Evolutionary conservation across 495 filamentous ascomycete species (phyloP).

Genomic region (Diplogelasinospora grovesii): DNA sequence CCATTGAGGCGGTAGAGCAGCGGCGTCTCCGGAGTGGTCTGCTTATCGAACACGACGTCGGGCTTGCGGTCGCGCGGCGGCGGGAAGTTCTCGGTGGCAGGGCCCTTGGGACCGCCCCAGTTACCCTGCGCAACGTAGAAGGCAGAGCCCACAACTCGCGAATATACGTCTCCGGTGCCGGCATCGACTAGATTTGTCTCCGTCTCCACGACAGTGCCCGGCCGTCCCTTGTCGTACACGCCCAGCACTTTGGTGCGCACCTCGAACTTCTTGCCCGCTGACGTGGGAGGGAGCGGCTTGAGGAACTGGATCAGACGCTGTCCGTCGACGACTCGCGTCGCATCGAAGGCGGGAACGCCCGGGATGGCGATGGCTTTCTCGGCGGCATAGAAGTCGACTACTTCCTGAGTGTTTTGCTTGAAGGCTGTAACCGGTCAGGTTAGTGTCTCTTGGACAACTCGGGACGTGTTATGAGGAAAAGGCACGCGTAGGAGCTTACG

Average conservation of each 20-base stretch:
- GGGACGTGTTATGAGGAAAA: no score
- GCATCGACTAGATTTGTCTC: conserved; percentile 71
- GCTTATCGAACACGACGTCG: conserved; percentile 63
- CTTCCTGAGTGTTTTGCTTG: conserved; percentile 70
- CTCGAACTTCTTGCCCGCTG: conserved; percentile 67
- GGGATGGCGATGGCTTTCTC: conserved; percentile 57
- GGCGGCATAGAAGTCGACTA: conserved; percentile 77
- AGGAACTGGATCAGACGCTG: conserved; percentile 73
- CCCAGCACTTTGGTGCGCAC: conserved; percentile 73
- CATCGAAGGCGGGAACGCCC: conserved; percentile 71
- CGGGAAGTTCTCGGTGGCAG: conserved; percentile 65
- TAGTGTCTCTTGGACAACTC: not conserved
- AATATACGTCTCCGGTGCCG: conserved; percentile 62
- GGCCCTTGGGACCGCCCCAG: conserved; percentile 90
- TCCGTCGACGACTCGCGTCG: conserved; percentile 70
- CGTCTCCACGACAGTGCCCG: conserved; percentile 74
- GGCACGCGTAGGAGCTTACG: conserved; percentile 49
- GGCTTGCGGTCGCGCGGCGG: conserved; percentile 65
- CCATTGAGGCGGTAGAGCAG: conserved; percentile 79
- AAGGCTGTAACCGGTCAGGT: conserved; percentile 57
- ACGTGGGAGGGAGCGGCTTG: conserved; percentile 69
- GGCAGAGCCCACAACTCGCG: conserved; percentile 56
- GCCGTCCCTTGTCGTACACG: conserved; percentile 87
- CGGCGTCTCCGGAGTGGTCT: conserved; percentile 63
- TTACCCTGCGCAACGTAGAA: conserved; percentile 81